phyloP scores from a whole-genome alignment of 2,329 filamentous ascomycete species.

The Calonectria multiphialidica region DNA sequence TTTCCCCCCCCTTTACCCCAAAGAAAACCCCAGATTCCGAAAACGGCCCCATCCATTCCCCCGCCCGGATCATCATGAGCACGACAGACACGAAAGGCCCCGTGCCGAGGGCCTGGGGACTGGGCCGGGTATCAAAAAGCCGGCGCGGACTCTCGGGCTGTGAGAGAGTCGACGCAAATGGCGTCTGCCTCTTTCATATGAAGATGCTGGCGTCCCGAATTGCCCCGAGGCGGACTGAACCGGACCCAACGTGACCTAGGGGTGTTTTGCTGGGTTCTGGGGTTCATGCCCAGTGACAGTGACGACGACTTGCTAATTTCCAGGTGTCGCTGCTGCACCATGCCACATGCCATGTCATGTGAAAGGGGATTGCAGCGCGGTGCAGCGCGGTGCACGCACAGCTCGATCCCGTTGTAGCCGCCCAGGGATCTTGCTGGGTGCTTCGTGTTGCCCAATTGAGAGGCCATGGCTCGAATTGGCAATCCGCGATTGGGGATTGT shows the following conservation, averaged over 20 bases:
- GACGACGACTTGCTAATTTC: neutral
- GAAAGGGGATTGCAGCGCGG: constrained; percentile 9
- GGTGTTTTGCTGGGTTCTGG: neutral
- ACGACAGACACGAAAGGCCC: neutral
- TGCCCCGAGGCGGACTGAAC: constrained; percentile 18
- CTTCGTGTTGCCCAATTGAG: neutral
- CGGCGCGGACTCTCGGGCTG: constrained; percentile 13
- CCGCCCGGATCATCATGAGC: constrained; percentile 5
- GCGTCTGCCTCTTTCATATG: constrained; percentile 6
- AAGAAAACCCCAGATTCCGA: constrained; percentile 19
- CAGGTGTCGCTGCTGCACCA: neutral
- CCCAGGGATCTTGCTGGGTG: neutral
- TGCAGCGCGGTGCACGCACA: no score
- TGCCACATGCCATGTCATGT: neutral
- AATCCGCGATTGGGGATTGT: constrained; percentile 4
- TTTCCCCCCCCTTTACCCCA: neutral
- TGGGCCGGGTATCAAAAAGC: neutral
- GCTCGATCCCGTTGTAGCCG: neutral
- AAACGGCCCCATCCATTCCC: constrained; percentile 8
- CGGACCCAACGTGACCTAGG: neutral
- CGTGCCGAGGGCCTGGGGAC: neutral
- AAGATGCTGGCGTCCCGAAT: constrained; percentile 3
- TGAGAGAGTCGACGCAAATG: neutral
- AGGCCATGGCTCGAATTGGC: constrained; percentile 14
- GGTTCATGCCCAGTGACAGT: constrained; percentile 1